Evolutionary conservation across 306 rosid species (phyloP).

Genomic region (Fragaria iinumae): DNA sequence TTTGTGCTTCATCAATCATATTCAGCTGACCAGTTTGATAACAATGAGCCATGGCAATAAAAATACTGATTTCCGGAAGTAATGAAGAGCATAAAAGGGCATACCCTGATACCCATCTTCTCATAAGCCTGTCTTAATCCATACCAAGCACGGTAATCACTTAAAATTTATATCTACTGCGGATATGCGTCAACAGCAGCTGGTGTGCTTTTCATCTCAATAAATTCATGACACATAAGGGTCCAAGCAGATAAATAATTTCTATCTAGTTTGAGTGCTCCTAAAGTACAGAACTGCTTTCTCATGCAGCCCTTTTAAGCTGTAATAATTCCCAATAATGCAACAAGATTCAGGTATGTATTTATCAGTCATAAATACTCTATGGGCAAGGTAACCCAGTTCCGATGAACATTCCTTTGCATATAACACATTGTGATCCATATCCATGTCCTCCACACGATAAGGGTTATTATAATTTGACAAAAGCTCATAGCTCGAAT

Average conservation of each 20-base stretch:
- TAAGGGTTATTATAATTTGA: conserved; percentile 60
- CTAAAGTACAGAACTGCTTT: conserved; percentile 80
- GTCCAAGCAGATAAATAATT: conserved; percentile 97
- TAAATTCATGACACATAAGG: conserved; percentile 96
- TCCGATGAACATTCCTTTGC: conserved; percentile 82
- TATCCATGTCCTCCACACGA: conserved; percentile 94
- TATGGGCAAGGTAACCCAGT: conserved; percentile 94
- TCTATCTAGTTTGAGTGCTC: conserved; percentile 89
- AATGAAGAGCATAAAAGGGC: conserved; percentile 89
- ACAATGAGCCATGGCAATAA: conserved; percentile 94
- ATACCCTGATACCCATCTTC: conserved; percentile 68
- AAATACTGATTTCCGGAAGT: conserved; percentile 86
- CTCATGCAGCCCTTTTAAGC: too few species aligned
- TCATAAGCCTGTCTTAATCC: conserved; percentile 98
- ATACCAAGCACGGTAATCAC: conserved; percentile 99
- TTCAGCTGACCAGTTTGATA: conserved; percentile 76
- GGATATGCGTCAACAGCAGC: conserved; percentile 98
- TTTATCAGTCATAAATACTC: conserved; percentile 86
- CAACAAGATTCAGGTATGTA: conserved; percentile 99
- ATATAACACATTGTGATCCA: conserved; percentile 94
- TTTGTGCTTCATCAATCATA: conserved; percentile 85
- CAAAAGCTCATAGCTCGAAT: conserved; percentile 25
- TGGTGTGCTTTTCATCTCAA: conserved; percentile 97
- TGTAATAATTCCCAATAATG: conserved; percentile 92
- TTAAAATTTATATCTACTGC: conserved; percentile 70